These are phyloP conservation scores for Scleromitrula shiraiana DNA, from an alignment of 2,329 filamentous ascomycete species.

Conservation along the genomic window DNA sequence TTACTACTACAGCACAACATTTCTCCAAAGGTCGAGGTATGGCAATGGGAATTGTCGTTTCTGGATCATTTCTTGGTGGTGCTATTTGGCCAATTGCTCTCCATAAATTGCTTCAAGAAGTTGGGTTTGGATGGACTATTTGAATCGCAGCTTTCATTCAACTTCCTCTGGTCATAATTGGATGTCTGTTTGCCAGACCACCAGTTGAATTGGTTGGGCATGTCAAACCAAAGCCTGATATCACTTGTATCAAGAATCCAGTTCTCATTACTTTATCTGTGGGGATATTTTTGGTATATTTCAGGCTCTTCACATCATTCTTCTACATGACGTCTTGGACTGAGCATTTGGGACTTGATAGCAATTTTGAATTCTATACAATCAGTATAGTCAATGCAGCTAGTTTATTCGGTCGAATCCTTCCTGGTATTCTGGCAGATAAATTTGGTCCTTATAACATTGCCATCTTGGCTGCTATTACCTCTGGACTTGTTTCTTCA, in stretches of 20 bases:
- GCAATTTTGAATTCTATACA: constrained; percentile 40
- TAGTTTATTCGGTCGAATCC: neutral
- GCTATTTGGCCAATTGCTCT: constrained; percentile 31
- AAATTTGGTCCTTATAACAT: constrained; percentile 13
- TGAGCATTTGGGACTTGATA: constrained; percentile 37
- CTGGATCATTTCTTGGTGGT: constrained; percentile 30
- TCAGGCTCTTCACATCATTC: constrained; percentile 43
- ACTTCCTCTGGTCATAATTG: constrained; percentile 15
- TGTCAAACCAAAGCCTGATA: constrained; percentile 11
- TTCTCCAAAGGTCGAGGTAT: constrained; percentile 16
- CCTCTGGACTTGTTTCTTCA: neutral
- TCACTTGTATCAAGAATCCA: constrained; percentile 13
- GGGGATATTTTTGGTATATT: constrained; percentile 18
- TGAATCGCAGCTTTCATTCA: constrained; percentile 20
- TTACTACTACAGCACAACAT: constrained; percentile 11
- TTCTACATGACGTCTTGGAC: constrained; percentile 37
- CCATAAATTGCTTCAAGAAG: constrained; percentile 22
- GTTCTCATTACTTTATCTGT: constrained; percentile 16
- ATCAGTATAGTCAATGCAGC: constrained; percentile 39
- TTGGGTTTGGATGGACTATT: constrained; percentile 27
- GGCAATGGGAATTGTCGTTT: constrained; percentile 21
- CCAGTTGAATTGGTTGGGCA: neutral
- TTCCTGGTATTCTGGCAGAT: neutral
- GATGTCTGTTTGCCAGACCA: constrained; percentile 9
- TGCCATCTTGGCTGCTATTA: neutral